Evolutionary conservation across 2,329 filamentous ascomycete genomes (phyloP), one percentile per base, ranked within the genome.

Genomic region (Trichoderma semiorbis): DNA sequence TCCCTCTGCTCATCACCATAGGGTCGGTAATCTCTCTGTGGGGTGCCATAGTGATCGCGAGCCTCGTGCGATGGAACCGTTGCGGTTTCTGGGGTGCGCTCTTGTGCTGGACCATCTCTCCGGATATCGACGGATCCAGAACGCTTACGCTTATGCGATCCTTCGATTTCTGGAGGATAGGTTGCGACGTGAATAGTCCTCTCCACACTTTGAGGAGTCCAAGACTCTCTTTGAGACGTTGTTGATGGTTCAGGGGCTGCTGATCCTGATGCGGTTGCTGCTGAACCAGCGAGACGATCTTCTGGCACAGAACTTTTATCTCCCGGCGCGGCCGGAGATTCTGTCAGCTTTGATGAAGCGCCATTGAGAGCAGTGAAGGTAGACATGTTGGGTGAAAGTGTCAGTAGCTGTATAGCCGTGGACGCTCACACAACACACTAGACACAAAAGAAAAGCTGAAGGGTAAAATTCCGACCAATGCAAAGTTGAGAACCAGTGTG

Each of bases 91-190:
- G 80, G 80, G 16, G 81, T 81, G 6, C 77, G 77, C 72, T 82
- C 79, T 55, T 81, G 79, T 8, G 75, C 71, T 7, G 75, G 72
- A 32, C 72, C 73, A 26, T 85, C 84, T 74, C 82, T 81, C 69
- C 81, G 78, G 7, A 79, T 79, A 70, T 90, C 90, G 47, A 84
- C 80, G 7, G 91, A 93, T 60, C 85, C 83, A 7, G 92, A 93
- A 73, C 92, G 88, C 80, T 94, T 95, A 77, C 90, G 88, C 81
- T 91, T 92, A 76, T 89, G 86, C 21, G 86, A 81, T 18, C 77
- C 78, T 43, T 90, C 87, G n/a, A 79, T 77, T 36, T 86, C 83
- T 7, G 84, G 75, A 75, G 84, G 75, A 75, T 85, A 84, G 47
- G 74, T 74, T 58, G 82, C 75, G 2, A 83, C 77, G 65, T 82